phyloP scores from a whole-genome alignment of 352 stramenopile genomes.

The Blastocystis sp. region DNA sequence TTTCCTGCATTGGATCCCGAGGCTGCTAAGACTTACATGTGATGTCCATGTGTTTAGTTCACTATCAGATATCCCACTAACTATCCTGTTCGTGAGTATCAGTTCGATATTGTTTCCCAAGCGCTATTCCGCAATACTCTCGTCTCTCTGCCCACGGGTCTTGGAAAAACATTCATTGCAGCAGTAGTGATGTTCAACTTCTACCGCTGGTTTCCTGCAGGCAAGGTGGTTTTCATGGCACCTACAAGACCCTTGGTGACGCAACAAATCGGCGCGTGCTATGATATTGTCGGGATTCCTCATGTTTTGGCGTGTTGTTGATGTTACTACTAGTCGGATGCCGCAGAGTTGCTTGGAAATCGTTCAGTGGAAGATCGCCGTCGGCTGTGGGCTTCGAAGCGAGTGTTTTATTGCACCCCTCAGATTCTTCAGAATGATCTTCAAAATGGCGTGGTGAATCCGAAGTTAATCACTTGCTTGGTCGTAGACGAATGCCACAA shows the following conservation, averaged over 20 bases:
- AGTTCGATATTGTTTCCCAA: slow-evolving; percentile 83
- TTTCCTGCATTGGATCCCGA: slow-evolving; percentile 51
- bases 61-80: slow-evolving; percentile 73
- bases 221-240: slow-evolving; percentile 91
- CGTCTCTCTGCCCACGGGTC: slow-evolving; percentile 91
- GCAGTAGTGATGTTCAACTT: slow-evolving; percentile 99
- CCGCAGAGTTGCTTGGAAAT: slow-evolving; percentile 75
- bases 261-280: slow-evolving; percentile 92
- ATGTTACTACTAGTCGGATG: background rate
- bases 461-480: slow-evolving; percentile 83
- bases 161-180: slow-evolving; percentile 98
- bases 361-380: slow-evolving; percentile 71
- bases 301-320: slow-evolving; percentile 58
- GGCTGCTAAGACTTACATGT: slow-evolving; percentile 30
- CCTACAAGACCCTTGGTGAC: slow-evolving; percentile 92
- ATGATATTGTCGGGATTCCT: slow-evolving; percentile 81
- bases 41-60: background rate
- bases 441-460: slow-evolving; percentile 64
- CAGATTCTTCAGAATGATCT: slow-evolving; percentile 69
- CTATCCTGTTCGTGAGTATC: slow-evolving; percentile 84
- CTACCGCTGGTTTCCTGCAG: slow-evolving; percentile 89
- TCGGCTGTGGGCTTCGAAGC: slow-evolving; percentile 79
- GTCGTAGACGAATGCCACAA: slow-evolving; percentile 95
- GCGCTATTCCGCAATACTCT: slow-evolving; percentile 93
- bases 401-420: slow-evolving; percentile 96